A percentile compares a stretch with the other conserved stretches of the same genome.
Conservation (phyloP, 2,329 filamentous ascomycete species). For the Sclerotinia glacialis region DNA sequence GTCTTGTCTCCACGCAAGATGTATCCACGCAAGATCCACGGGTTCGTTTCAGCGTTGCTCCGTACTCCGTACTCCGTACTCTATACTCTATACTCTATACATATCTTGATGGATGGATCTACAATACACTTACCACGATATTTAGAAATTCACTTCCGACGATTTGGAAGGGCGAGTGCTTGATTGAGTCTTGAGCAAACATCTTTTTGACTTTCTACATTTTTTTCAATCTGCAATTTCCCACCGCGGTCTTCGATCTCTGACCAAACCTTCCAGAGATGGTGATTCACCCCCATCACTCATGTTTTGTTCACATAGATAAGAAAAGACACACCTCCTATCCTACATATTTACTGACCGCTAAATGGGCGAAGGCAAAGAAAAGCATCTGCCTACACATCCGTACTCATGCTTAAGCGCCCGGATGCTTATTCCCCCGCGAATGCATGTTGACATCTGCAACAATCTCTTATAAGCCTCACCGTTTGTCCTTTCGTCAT, state of each 20-base stretch:
- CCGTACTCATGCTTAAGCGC: neutral
- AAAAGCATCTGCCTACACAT: neutral
- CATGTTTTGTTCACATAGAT: neutral
- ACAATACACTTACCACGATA: neutral
- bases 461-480: neutral
- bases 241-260: neutral
- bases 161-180: neutral
- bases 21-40: constrained; percentile 1
- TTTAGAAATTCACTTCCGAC: too few species aligned
- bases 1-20: neutral
- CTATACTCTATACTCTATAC: too few species aligned
- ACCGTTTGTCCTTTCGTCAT: neutral
- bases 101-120: neutral
- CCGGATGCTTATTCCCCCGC: neutral
- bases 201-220: neutral
- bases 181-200: neutral
- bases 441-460: neutral
- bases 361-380: neutral
- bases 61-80: too few species aligned
- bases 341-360: neutral
- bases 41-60: neutral
- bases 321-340: neutral
- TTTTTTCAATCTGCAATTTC: neutral
- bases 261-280: neutral
- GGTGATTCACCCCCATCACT: neutral